These are phyloP conservation scores for Gaertneriomyces semiglobifer DNA, from an alignment of 192 early-diverging fungal species.

Conservation along the genomic window DNA sequence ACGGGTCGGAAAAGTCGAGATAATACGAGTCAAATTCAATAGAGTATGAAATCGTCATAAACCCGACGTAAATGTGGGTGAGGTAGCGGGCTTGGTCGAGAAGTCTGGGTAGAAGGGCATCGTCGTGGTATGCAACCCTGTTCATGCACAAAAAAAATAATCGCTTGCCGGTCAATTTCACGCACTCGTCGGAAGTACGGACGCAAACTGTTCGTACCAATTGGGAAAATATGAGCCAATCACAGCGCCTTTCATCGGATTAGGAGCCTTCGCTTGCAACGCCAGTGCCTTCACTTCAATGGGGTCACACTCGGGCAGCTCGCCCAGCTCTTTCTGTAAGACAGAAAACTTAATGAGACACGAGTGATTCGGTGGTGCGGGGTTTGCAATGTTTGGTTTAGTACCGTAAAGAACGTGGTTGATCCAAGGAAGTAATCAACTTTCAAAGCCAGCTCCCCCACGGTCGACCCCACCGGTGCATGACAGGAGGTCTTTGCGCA, in stretches of 20 bases:
- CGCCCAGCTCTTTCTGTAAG: not conserved
- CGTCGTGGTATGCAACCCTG: slow-evolving; percentile 2
- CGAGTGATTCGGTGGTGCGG: too few species aligned
- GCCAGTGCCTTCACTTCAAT: not conserved
- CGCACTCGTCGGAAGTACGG: too few species aligned
- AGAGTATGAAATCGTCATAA: not conserved
- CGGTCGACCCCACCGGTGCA: not conserved
- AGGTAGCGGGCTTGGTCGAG: not conserved
- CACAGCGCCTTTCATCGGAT: not conserved
- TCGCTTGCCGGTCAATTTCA: too few species aligned
- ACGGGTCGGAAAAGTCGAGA: slow-evolving; percentile 2
- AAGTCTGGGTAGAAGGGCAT: not conserved
- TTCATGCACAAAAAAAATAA: too few species aligned
- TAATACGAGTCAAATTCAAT: not conserved
- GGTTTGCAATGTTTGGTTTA: too few species aligned
- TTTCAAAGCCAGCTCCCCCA: not conserved
- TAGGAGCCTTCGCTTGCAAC: not conserved
- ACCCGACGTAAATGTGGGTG: not conserved
- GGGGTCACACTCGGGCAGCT: not conserved
- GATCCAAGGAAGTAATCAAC: not conserved
- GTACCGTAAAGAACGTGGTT: not conserved
- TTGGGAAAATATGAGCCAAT: slow-evolving; percentile 2
- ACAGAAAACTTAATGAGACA: too few species aligned
- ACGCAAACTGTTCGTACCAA: not conserved
- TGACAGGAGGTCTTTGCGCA: not conserved